These are phyloP conservation scores for Nemophila menziesii DNA, from an alignment of 257 asterid species.

Conservation along the genomic window DNA sequence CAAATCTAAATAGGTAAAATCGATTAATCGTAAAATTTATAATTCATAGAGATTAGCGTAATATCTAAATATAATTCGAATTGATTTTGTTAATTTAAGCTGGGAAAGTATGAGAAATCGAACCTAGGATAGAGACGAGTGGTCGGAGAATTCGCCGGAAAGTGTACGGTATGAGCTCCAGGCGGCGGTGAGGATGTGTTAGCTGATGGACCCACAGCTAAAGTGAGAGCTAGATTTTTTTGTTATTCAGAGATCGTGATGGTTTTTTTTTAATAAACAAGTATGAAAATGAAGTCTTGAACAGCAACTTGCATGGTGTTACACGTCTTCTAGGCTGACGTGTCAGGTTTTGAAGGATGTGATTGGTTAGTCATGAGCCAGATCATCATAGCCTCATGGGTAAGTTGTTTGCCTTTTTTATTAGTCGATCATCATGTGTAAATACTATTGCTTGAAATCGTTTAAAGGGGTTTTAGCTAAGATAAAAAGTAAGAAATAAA, in stretches of 20 bases:
- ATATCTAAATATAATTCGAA: not conserved
- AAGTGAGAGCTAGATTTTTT: not conserved
- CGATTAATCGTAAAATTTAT: conserved; percentile 2
- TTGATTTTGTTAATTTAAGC: not conserved
- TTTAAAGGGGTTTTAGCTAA: too few species aligned
- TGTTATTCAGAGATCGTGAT: not conserved
- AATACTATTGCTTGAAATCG: too few species aligned
- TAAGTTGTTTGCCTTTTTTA: too few species aligned
- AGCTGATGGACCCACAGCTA: not conserved
- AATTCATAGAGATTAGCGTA: conserved; percentile 17
- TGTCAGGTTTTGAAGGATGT: not conserved
- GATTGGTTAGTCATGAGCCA: not conserved
- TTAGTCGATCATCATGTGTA: too few species aligned
- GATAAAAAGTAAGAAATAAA: too few species aligned
- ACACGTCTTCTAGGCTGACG: not conserved
- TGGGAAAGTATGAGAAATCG: not conserved
- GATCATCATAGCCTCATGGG: not conserved
- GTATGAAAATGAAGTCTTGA: not conserved
- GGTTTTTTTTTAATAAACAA: not conserved
- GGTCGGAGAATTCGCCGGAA: conserved; percentile 15
- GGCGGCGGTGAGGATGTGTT: not conserved
- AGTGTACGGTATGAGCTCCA: conserved; percentile 16
- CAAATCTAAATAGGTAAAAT: conserved; percentile 7
- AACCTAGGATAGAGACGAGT: not conserved
- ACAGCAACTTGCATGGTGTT: not conserved